Conservation (phyloP, 2,329 filamentous ascomycete genomes). For the Exophiala sideris region DNA sequence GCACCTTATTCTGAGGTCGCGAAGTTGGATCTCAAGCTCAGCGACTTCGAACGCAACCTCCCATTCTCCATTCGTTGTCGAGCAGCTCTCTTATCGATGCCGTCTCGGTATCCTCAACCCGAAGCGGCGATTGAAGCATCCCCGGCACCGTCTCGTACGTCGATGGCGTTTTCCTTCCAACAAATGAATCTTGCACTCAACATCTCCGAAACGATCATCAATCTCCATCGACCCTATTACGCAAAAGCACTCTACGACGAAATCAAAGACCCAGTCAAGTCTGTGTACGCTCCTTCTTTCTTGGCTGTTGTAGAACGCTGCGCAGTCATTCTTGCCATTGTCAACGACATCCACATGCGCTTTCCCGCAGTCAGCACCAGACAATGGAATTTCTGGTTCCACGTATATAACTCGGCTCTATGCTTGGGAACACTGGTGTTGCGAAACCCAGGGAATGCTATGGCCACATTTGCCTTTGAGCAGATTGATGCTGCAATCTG, state of each 20-base stretch:
- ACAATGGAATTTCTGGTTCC: slow-evolving; percentile 16
- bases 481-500: slow-evolving; percentile 10
- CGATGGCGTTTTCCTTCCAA: slow-evolving; percentile 13
- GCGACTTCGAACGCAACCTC: slow-evolving; percentile 11
- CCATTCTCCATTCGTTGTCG: slow-evolving; percentile 12
- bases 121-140: slow-evolving; percentile 11
- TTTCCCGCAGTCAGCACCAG: slow-evolving; percentile 10
- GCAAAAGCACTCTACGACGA: slow-evolving; percentile 13
- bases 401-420: slow-evolving; percentile 12
- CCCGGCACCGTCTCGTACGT: slow-evolving; percentile 11
- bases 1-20: slow-evolving; percentile 9
- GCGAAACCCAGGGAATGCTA: slow-evolving; percentile 7
- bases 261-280: slow-evolving; percentile 3
- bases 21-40: slow-evolving; percentile 6
- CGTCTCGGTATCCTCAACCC: slow-evolving; percentile 9
- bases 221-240: slow-evolving; percentile 15
- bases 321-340: slow-evolving; percentile 6
- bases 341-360: slow-evolving; percentile 8
- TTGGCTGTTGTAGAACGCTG: slow-evolving; percentile 12
- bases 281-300: slow-evolving; percentile 8
- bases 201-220: slow-evolving; percentile 15
- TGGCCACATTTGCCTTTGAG: slow-evolving; percentile 10
- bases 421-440: slow-evolving; percentile 13
- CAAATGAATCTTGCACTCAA: slow-evolving; percentile 14
- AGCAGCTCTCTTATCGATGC: slow-evolving; percentile 14